These are phyloP conservation scores for Abrus precatorius DNA, from an alignment of 306 rosid genomes.

Conservation along the genomic window DNA sequence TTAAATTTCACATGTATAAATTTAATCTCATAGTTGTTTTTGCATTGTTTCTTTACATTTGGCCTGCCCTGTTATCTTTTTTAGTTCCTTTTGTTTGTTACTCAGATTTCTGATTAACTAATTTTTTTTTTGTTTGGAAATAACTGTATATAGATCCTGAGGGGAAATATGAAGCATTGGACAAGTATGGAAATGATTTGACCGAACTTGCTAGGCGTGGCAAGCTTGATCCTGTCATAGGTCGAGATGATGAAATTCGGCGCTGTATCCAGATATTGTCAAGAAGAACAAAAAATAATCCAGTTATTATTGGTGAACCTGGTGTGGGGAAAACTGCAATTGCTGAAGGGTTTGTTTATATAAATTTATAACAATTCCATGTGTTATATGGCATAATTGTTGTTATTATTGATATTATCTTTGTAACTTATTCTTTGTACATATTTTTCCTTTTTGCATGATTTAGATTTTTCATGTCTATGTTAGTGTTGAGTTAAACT, in stretches of 20 bases:
- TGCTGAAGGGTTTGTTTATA: slow-evolving; percentile 89
- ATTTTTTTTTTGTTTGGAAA: slow-evolving; percentile 22
- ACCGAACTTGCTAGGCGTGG: slow-evolving; percentile 98
- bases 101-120: background rate
- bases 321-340: slow-evolving; percentile 99
- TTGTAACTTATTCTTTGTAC: background rate
- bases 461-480: slow-evolving; percentile 5
- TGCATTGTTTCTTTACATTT: slow-evolving; percentile 11
- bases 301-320: slow-evolving; percentile 97
- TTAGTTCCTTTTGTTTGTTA: slow-evolving; percentile 34
- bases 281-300: slow-evolving; percentile 96
- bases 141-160: slow-evolving; percentile 75
- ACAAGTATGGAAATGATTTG: slow-evolving; percentile 88
- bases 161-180: slow-evolving; percentile 90
- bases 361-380: slow-evolving; percentile 4
- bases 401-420: background rate
- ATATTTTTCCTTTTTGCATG: slow-evolving; percentile 11
- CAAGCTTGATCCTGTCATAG: slow-evolving; percentile 97
- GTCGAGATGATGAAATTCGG: slow-evolving; percentile 96
- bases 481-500: slow-evolving; percentile 18
- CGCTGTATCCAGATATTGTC: slow-evolving; percentile 92
- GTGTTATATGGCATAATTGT: background rate
- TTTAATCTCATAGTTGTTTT: background rate
- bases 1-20: slow-evolving; percentile 6
- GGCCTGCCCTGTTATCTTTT: slow-evolving; percentile 4